Conservation (phyloP, 1,284 basidiomycete species). For the Cutaneotrichosporon dermatis region DNA sequence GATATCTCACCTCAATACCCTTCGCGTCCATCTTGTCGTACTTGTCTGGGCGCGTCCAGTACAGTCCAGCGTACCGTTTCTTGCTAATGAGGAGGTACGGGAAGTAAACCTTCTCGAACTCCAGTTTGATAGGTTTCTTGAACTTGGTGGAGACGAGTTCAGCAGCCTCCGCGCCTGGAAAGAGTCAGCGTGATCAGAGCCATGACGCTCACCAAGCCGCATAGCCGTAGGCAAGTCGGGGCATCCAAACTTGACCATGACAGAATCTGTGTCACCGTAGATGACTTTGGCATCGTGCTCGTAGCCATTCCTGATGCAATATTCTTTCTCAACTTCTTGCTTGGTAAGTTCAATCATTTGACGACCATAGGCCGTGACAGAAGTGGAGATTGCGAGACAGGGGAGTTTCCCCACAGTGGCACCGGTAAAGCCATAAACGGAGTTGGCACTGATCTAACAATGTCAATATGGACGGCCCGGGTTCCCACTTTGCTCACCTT, state of each 20-base stretch:
- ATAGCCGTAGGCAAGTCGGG: constrained; percentile 78
- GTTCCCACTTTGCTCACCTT: constrained; percentile 57
- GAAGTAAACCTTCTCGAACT: constrained; percentile 98
- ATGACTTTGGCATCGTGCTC: constrained; percentile 83
- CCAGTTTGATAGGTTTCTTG: constrained; percentile 89
- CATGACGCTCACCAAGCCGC: constrained; percentile 61
- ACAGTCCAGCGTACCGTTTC: constrained; percentile 92
- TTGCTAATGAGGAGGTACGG: constrained; percentile 95
- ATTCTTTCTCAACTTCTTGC: constrained; percentile 81
- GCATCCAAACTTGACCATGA: constrained; percentile 94
- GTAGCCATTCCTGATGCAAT: constrained; percentile 78
- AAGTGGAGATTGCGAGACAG: constrained; percentile 88
- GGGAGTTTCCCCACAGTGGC: constrained; percentile 92
- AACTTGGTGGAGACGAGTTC: constrained; percentile 88
- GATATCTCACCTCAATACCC: constrained; percentile 76
- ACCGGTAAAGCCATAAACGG: constrained; percentile 94
- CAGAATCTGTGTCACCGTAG: constrained; percentile 95
- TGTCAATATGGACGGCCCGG: not conserved
- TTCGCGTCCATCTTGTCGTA: constrained; percentile 99
- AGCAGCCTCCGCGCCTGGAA: constrained; percentile 82
- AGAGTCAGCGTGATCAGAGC: not conserved
- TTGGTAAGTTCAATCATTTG: constrained; percentile 98
- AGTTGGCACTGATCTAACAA: constrained; percentile 85
- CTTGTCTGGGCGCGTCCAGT: constrained; percentile 90
- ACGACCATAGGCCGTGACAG: constrained; percentile 85